These are phyloP conservation scores for Cytospora leucostoma DNA, from an alignment of 2,329 filamentous ascomycete species.

Conservation along the genomic window DNA sequence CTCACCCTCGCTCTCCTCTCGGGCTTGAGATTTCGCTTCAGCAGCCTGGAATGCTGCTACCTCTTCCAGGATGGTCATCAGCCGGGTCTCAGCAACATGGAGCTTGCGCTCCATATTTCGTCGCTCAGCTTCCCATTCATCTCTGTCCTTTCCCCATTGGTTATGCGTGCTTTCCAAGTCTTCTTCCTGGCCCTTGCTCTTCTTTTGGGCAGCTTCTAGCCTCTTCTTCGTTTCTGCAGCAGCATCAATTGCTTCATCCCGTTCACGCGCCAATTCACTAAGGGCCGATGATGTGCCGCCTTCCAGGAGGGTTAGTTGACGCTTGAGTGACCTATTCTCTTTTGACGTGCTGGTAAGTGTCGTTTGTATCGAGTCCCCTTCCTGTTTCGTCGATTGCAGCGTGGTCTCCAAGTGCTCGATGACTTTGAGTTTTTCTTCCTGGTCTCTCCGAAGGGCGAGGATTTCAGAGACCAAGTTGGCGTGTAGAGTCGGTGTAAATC, in stretches of 20 bases:
- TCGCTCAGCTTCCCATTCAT: constrained; percentile 80
- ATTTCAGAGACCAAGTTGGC: constrained; percentile 96
- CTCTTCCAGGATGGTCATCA: constrained; percentile 85
- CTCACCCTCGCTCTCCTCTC: constrained; percentile 56
- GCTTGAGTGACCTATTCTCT: constrained; percentile 78
- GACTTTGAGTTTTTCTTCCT: constrained; percentile 84
- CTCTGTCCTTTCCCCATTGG: constrained; percentile 82
- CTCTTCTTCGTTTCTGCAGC: constrained; percentile 73
- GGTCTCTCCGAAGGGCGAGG: constrained; percentile 78
- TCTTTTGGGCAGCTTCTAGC: constrained; percentile 77
- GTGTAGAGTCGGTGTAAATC: constrained; percentile 93
- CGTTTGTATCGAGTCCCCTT: constrained; percentile 71
- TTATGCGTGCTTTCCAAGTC: constrained; percentile 76
- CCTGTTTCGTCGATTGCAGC: constrained; percentile 69
- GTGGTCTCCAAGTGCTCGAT: constrained; percentile 82
- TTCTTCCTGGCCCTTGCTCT: constrained; percentile 76
- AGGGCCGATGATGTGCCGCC: constrained; percentile 85
- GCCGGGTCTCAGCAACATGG: constrained; percentile 83
- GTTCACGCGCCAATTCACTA: constrained; percentile 78
- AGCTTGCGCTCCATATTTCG: constrained; percentile 80
- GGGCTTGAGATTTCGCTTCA: constrained; percentile 33
- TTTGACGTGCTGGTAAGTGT: constrained; percentile 66
- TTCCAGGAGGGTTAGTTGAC: constrained; percentile 83
- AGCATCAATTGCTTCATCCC: constrained; percentile 78
- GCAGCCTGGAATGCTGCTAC: constrained; percentile 69